Evolutionary conservation across 2,329 filamentous ascomycete genomes (phyloP), one percentile per base, ranked within the genome.

Genomic region (Rutstroemia sp.): DNA sequence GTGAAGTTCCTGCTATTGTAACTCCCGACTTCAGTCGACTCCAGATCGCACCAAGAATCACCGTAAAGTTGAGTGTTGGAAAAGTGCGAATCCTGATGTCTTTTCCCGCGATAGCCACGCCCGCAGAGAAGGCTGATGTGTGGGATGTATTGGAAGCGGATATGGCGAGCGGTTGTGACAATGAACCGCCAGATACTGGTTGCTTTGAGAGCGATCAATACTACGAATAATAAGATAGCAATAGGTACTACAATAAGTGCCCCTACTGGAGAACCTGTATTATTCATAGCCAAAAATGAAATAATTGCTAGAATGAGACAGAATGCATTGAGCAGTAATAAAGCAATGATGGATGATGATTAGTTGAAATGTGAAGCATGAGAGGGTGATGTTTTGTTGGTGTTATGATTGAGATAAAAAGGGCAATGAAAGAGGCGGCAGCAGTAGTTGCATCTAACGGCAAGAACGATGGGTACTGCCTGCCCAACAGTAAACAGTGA

Each of bases 171-270:
- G 17, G 9, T 1, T 14, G 5, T 34, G 45, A 58, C 40, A 34
- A 65, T 58, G 30, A 56, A 58, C 55, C 64, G 57, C 51, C 51
- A 64, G 59, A 61, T 58, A 51, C 63, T 58, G 40, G 62, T 55
- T 39, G 61, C 59, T 56, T 70, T 67, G 30, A 71, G 54, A 30
- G 65, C 66, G 52, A 69, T 62, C 57, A 63, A 67, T 62, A 68
- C 68, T 60, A 65, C 65, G 34, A 64, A 67, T 54, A 58, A 61
- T 58, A 67, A 69, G 39, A 77, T 68, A 56, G 72, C 64, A 58
- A 78, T 76, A 42, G 76, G 75, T 54, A 78, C 72, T 48, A 77
- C 65, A 57, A 77, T 69, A 60, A 78, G 67, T 56, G 71, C 71
- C 57, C 75, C 68, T 62, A 76, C 64, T 60, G 74, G 71, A 62